phyloP scores from a whole-genome alignment of 768 basidiomycete species.

The Naematelia aurantialba region DNA sequence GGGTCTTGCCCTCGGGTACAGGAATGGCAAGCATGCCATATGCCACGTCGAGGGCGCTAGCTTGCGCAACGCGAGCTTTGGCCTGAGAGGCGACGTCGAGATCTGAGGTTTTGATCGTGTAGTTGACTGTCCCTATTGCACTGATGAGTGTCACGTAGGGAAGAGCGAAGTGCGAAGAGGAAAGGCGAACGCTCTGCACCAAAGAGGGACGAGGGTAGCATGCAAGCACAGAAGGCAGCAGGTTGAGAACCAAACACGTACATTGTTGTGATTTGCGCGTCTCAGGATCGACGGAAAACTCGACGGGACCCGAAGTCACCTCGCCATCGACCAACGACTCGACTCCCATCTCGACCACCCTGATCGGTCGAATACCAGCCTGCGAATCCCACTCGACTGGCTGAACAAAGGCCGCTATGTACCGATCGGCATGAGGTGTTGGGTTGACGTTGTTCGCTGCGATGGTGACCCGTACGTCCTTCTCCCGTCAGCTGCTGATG shows the following conservation, averaged over 20 bases:
- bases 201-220: too few species aligned
- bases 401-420: conserved; percentile 66
- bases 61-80: conserved; percentile 14
- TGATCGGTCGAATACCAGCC: conserved; percentile 16
- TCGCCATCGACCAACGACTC: conserved; percentile 55
- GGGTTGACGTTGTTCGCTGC: conserved; percentile 65
- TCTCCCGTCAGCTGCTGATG: conserved; percentile 8
- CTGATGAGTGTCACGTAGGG: not conserved
- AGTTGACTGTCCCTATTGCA: conserved; percentile 61
- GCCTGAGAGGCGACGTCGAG: conserved; percentile 10
- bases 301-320: conserved; percentile 50
- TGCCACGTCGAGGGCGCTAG: conserved; percentile 12
- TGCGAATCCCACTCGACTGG: conserved; percentile 51
- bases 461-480: not conserved
- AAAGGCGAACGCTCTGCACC: too few species aligned
- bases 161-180: not conserved
- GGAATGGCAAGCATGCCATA: conserved; percentile 29
- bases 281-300: conserved; percentile 46
- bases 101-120: conserved; percentile 54
- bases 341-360: conserved; percentile 55
- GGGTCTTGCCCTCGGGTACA: conserved; percentile 37
- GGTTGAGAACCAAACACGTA: conserved; percentile 41
- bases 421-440: conserved; percentile 53
- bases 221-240: too few species aligned
- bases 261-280: conserved; percentile 36